Conservation (phyloP, 2,329 filamentous ascomycete species). For the Hortaea sp. region DNA sequence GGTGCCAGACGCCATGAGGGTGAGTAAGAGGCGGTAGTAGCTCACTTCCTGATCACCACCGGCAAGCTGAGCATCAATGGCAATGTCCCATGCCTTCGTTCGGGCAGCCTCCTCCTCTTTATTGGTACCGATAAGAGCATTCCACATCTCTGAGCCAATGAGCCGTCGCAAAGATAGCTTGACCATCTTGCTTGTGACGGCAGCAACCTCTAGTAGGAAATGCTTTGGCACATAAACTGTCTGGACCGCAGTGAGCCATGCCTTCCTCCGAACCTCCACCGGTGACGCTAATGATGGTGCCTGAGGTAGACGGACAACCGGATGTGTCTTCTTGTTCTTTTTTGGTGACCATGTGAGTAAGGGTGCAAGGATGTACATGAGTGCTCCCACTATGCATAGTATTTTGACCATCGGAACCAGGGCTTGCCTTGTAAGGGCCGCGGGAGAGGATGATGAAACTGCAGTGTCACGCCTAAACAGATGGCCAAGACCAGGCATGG, state of each 20-base stretch:
- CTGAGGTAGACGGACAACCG: constrained; percentile 28
- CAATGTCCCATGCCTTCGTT: constrained; percentile 86
- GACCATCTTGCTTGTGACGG: constrained; percentile 66
- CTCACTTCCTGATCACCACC: constrained; percentile 85
- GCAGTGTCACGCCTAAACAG: constrained; percentile 21
- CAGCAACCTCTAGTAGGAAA: constrained; percentile 75
- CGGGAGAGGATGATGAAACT: constrained; percentile 9
- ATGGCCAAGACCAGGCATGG: constrained; percentile 27
- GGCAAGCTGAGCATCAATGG: constrained; percentile 82
- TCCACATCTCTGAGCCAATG: constrained; percentile 67
- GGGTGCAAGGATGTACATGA: constrained; percentile 48
- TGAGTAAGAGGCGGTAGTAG: constrained; percentile 74
- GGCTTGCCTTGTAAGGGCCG: constrained; percentile 16
- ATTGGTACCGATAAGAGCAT: constrained; percentile 67
- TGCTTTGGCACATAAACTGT: constrained; percentile 85
- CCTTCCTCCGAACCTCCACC: constrained; percentile 74
- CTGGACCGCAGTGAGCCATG: constrained; percentile 88
- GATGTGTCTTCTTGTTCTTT: constrained; percentile 37
- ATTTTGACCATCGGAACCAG: constrained; percentile 40
- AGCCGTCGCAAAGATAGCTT: constrained; percentile 73
- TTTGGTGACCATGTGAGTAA: constrained; percentile 49
- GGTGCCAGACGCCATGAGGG: constrained; percentile 77
- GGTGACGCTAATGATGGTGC: constrained; percentile 69
- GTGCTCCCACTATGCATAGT: constrained; percentile 40
- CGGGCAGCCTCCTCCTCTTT: constrained; percentile 78